Base-by-base conservation (phyloP, 495 filamentous ascomycete genomes). In the Bryoglossum gracile region DNA sequence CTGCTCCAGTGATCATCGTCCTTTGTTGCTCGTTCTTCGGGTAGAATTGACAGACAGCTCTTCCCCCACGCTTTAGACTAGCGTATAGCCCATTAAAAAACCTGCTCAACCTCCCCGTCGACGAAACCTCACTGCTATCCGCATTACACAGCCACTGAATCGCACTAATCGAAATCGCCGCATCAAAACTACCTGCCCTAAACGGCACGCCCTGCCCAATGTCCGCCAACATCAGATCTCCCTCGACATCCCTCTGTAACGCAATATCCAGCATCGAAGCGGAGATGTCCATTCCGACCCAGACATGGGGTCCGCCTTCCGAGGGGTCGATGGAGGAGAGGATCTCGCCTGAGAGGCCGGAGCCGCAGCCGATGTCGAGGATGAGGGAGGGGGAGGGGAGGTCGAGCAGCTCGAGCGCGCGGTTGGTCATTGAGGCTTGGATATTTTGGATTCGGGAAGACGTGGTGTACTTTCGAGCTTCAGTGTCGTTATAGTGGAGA, bases 141-240 rank as follows among this genome's bases (percentile, higher is more conserved):
- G 89, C 92, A 68, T 95, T 96, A 65, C 92, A 98, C 4, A 98
- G 74, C 92, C 92, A 98, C 64, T 98, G 92, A 23, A 98, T 86
- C 2, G 92, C 92, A 64, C 79, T 85, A 59, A 98, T 96, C 58
- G 81, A 87, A 54, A 98, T 87, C 11, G 92, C 92, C 4, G 90
- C 92, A 66, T 98, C 92, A 63, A 98, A 97, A 0, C 84, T 78
- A 8, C 92, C 92, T 0, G 92, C 76, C 6, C 92, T 84, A 65
- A 98, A 97, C 5, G 94, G 92, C 1, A 98, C 79, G 1, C 94
- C 92, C 61, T 98, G 92, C 0, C 92, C 92, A 39, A 94, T 91
- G 61, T 98, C 92, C 4, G 89, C 86, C 2, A 97, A 80, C 44
- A 98, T 69, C 4, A 98, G 66, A 65, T 97, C 94, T 1, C 94